Evolutionary conservation across 495 filamentous ascomycete genomes (phyloP).

Genomic region (Darksidea phi): DNA sequence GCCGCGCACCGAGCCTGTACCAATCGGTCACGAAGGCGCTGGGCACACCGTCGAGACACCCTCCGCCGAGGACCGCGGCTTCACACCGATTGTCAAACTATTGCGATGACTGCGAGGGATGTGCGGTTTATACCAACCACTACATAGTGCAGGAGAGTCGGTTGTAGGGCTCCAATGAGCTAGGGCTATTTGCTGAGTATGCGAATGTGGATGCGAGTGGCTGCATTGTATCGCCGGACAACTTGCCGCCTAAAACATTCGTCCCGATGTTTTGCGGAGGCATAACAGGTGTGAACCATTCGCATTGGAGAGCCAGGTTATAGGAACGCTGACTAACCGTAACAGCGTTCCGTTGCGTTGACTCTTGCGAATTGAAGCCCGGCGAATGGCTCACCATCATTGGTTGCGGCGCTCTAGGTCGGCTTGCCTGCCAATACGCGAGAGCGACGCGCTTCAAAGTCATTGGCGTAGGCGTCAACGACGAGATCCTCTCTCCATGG

Average conservation of each 20-base stretch:
- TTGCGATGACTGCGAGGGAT: constrained; percentile 36
- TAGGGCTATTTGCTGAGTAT: constrained; percentile 37
- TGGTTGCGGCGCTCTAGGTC: constrained; percentile 33
- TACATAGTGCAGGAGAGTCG: constrained; percentile 35
- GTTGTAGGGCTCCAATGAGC: constrained; percentile 35
- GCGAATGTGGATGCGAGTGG: constrained; percentile 32
- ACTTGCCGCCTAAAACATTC: constrained; percentile 26
- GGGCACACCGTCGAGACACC: constrained; percentile 25
- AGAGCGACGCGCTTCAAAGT: constrained; percentile 39
- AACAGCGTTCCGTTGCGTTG: constrained; percentile 43
- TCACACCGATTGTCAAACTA: constrained; percentile 30
- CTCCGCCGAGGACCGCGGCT: constrained; percentile 37
- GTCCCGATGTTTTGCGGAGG: constrained; percentile 39
- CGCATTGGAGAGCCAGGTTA: neutral
- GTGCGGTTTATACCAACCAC: constrained; percentile 40
- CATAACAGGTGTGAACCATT: constrained; percentile 22
- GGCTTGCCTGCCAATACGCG: constrained; percentile 37
- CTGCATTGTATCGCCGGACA: constrained; percentile 32
- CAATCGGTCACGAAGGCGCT: constrained; percentile 38
- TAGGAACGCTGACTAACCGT: neutral
- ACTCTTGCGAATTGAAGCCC: constrained; percentile 41
- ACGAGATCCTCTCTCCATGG: constrained; percentile 33
- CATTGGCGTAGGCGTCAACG: constrained; percentile 37
- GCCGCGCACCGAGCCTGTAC: constrained; percentile 32
- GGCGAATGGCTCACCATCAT: constrained; percentile 41